Conservation (phyloP, 306 rosid genomes). For the Medicago lupulina region DNA sequence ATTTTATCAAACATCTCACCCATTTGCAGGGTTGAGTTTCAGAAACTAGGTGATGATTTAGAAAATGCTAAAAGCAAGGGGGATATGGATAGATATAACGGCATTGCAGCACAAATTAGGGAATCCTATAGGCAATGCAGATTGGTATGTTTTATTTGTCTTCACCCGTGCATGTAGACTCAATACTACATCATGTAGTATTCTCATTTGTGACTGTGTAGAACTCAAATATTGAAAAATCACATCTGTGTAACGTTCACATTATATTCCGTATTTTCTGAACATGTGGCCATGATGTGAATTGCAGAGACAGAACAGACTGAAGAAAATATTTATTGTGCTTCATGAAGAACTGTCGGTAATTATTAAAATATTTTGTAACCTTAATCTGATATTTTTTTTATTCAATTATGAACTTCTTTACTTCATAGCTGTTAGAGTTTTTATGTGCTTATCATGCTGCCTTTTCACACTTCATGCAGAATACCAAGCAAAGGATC, state of each 20-base stretch:
- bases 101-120: slow-evolving; percentile 61
- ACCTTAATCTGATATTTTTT: slow-evolving; percentile 15
- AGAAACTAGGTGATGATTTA: slow-evolving; percentile 70
- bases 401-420: background rate
- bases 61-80: slow-evolving; percentile 64
- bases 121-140: slow-evolving; percentile 76
- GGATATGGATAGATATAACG: slow-evolving; percentile 64
- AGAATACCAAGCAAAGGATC: slow-evolving; percentile 78
- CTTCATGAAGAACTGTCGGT: slow-evolving; percentile 87
- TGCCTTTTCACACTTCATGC: slow-evolving; percentile 45
- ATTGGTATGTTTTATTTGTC: slow-evolving; percentile 53
- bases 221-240: slow-evolving; percentile 27
- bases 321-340: slow-evolving; percentile 86
- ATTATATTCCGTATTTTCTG: slow-evolving; percentile 20
- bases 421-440: background rate
- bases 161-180: slow-evolving; percentile 9
- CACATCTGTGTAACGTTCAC: slow-evolving; percentile 17
- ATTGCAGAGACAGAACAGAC: slow-evolving; percentile 89
- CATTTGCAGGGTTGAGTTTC: slow-evolving; percentile 69
- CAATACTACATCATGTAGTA: background rate
- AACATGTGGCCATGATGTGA: slow-evolving; percentile 39
- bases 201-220: background rate
- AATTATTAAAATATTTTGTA: slow-evolving; percentile 37
- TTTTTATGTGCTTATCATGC: slow-evolving; percentile 29
- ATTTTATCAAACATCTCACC: slow-evolving; percentile 31